Base-by-base conservation (phyloP, 352 stramenopile species). In the Pythium grandisporangium region DNA sequence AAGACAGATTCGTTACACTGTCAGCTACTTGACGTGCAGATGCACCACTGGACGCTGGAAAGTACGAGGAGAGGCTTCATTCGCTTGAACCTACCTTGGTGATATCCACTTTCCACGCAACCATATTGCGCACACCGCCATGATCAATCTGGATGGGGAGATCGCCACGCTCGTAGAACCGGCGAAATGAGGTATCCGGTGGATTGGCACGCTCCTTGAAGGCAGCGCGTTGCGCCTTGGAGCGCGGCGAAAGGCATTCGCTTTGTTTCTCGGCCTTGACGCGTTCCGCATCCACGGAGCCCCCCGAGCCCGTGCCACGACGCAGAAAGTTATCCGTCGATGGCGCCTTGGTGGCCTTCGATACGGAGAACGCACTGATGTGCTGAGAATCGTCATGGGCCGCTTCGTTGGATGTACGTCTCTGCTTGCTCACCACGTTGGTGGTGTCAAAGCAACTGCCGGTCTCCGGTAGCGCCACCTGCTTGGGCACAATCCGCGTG, bases 91-190 rank as follows among this genome's bases (percentile, higher is more conserved):
- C 17, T 50, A 87, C 80, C 77, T 95, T 95, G 2, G 83, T 93
- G 47, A 95, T 95, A 50, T 96, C 84, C 25, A 98, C 84, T 61
- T 98, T 99, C 95, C 95, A 99, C 12, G 89, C 93, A 19, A 98
- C 93, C 53, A 96, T 89, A 53, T 98, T 98, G 40, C 94, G 83
- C 25, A 96, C 83, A n/a, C 93, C 94, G 5, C 88, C 87, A 51
- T 98, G 95, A 33, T 98, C 87, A 38, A 99, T 95, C 65, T 98
- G 89, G 19, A 99, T 95, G 6, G 95, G 95, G 51, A 98, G 63
- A 51, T 98, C 95, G 6, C 92, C 95, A 16, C 87, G 77, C 41
- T 96, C 87, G 37, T 96, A 96, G 52, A 96, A 96, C 58, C 72
- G 67, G 45, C 78, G 60, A 30, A 92, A 92, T 1, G 78, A 92